Conservation (phyloP, 805 yeast species). For the Hanseniaspora pseudoguilliermondii region DNA sequence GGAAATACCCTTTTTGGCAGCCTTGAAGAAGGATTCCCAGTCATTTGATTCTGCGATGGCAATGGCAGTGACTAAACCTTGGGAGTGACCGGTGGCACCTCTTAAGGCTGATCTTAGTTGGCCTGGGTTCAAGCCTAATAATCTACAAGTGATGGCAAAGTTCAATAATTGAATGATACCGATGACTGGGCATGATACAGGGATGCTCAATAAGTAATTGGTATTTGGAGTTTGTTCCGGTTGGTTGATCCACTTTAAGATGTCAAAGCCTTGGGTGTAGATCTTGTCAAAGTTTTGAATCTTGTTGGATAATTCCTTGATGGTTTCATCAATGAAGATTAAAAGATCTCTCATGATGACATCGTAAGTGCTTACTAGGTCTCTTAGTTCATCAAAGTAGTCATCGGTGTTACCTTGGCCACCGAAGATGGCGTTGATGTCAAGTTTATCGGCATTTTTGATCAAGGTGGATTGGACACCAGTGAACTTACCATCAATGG, state of each 20-base stretch:
- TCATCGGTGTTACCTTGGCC: conserved; percentile 99
- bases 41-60: conserved; percentile 72
- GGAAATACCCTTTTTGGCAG: conserved; percentile 67
- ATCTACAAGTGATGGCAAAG: conserved; percentile 74
- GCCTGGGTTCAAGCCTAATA: conserved; percentile 81
- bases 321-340: conserved; percentile 51
- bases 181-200: conserved; percentile 93
- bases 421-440: conserved; percentile 79
- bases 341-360: conserved; percentile 64
- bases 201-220: conserved; percentile 79
- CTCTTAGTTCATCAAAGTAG: conserved; percentile 91
- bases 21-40: conserved; percentile 69
- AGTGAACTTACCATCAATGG: conserved; percentile 38
- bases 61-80: conserved; percentile 84
- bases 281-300: conserved; percentile 72
- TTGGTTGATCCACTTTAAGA: conserved; percentile 72
- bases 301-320: conserved; percentile 54
- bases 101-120: conserved; percentile 52
- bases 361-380: conserved; percentile 62
- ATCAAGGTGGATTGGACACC: conserved; percentile 49
- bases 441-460: conserved; percentile 40
- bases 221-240: conserved; percentile 81
- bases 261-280: conserved; percentile 86
- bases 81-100: conserved; percentile 83
- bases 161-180: conserved; percentile 92